phyloP scores from a whole-genome alignment of 257 asterid species.

The Buddleja alternifolia region DNA sequence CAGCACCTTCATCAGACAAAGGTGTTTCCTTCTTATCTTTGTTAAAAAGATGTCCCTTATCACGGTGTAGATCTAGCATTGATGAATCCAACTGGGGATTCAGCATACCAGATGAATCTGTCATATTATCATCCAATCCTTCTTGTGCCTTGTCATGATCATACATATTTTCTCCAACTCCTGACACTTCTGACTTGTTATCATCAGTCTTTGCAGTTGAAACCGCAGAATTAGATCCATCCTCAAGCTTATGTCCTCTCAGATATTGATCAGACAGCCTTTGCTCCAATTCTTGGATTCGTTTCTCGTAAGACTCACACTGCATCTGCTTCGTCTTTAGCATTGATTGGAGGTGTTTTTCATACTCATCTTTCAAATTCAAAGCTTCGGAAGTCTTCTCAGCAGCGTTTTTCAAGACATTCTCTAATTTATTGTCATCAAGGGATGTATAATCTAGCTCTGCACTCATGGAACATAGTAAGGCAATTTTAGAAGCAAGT shows the following conservation, averaged over 20 bases:
- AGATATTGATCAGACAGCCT: constrained; percentile 76
- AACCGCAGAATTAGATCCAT: constrained; percentile 40
- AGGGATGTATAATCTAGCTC: constrained; percentile 70
- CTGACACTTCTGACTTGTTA: constrained; percentile 62
- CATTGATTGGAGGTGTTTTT: constrained; percentile 72
- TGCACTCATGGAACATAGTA: constrained; percentile 66
- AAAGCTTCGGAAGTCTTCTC: constrained; percentile 87
- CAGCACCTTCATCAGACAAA: constrained; percentile 46
- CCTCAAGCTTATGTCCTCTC: constrained; percentile 51
- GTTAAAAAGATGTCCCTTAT: constrained; percentile 53
- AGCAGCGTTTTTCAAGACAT: constrained; percentile 62
- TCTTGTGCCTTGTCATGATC: constrained; percentile 61
- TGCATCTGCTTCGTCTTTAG: constrained; percentile 77
- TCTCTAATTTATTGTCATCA: constrained; percentile 66
- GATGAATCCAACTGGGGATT: constrained; percentile 84
- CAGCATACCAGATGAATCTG: constrained; percentile 69
- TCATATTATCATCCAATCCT: constrained; percentile 78
- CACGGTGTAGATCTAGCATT: constrained; percentile 73
- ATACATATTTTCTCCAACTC: constrained; percentile 44
- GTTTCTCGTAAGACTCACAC: constrained; percentile 86
- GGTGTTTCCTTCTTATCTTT: constrained; percentile 54
- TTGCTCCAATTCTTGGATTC: constrained; percentile 90
- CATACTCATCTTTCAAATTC: constrained; percentile 76
- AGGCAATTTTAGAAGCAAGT: constrained; percentile 94
- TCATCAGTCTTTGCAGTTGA: constrained; percentile 55